Evolutionary conservation across 2,329 filamentous ascomycete genomes (phyloP).

Genomic region (Reticulascus tulasneorum): DNA sequence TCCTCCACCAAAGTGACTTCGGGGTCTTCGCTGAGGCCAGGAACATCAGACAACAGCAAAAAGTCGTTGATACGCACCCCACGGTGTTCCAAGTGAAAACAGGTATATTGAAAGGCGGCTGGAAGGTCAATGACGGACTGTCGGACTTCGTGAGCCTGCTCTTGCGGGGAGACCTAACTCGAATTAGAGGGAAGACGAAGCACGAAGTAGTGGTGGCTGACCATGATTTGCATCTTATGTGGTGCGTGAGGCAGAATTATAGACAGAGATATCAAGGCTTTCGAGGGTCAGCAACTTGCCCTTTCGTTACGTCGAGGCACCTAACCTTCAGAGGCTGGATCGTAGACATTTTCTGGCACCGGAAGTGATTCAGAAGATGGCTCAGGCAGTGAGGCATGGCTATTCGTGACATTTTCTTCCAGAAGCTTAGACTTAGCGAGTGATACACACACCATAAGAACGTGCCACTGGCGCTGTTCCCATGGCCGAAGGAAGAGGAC

Average conservation of each 20-base stretch:
- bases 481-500: no score
- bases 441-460: no score
- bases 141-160: conserved; percentile 95
- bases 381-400: no score
- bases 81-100: conserved; percentile 93
- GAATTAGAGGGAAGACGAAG: conserved; percentile 4
- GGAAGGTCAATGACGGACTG: conserved; percentile 95
- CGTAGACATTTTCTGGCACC: no score
- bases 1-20: conserved; percentile 84
- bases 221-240: conserved; percentile 79
- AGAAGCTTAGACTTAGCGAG: no score
- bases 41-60: conserved; percentile 83
- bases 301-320: background rate
- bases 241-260: conserved; percentile 79
- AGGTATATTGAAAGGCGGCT: conserved; percentile 92
- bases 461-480: no score
- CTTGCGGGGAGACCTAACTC: conserved; percentile 76
- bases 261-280: conserved; percentile 59
- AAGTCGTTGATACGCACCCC: conserved; percentile 93
- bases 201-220: conserved; percentile 36
- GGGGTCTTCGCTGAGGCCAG: conserved; percentile 70
- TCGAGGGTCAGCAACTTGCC: conserved; percentile 15
- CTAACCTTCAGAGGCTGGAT: no score
- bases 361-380: no score
- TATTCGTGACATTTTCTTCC: no score